Base-by-base conservation (phyloP, 139 green algal species). In the Astrephomene gubernaculifera region DNA sequence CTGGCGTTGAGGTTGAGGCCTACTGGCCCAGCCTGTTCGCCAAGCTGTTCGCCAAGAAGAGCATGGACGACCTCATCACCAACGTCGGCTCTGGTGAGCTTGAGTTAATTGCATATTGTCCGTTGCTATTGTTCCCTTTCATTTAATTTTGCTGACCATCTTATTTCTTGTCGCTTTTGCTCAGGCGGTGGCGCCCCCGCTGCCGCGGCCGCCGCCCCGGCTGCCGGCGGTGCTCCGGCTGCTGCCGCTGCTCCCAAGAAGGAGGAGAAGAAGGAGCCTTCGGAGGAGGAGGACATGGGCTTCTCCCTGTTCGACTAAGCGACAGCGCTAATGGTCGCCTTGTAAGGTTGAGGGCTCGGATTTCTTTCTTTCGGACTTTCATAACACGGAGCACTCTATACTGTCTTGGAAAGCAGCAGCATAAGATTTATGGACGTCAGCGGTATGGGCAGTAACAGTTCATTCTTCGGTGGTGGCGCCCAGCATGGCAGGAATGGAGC, bases 21-120 rank as follows among this genome's bases (percentile, higher is more conserved):
- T 99, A 98, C 96, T 99, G 96, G 97, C 95, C 97, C 69, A 74
- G 70, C 68, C 94, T 99, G 86, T 99, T 99, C 87, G 96, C 96
- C 90, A 99, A 98, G 95, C 91, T 99, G 54, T 96, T 98, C 60
- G 92, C 95, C 87, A 98, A 96, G 89, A 98, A 96, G 92, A 92
- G 63, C 88, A 92, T 99, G 41, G 96, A 95, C 14, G 96, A 99
- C 90, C 91, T 99, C 80, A 98, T 99, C 93, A 92, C 91, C 87
- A 99, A 99, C 94, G 95, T 99, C 38, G 97, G 97, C 83, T 93
- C 96, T 69, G 96, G 96, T 95, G 80, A 87, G 89, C 22, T 31
- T 65, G 19, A 7, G 1, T 79, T 43, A 60, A 19, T 52, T 74
- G 38, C 29, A n/a, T 19, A 38, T 24, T n/a, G n/a, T n/a, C n/a